phyloP scores from a whole-genome alignment of 2,329 filamentous ascomycete genomes.

The Fusarium fujikuroi region DNA sequence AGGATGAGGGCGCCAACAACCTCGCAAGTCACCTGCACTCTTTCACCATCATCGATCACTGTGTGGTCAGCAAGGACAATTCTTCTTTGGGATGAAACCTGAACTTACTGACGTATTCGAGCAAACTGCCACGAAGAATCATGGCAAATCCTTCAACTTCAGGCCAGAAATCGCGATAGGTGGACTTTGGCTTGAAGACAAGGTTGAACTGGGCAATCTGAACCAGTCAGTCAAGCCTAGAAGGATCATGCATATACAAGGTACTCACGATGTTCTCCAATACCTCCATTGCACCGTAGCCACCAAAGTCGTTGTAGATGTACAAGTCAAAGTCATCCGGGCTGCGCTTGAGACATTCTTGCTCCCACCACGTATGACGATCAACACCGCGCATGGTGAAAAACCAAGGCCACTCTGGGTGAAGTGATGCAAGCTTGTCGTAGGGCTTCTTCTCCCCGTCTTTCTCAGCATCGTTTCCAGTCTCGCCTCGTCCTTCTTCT shows the following conservation, averaged over 20 bases:
- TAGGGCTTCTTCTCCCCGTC: neutral
- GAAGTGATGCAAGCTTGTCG: slow-evolving; percentile 33
- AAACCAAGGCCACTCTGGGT: slow-evolving; percentile 29
- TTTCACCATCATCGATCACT: slow-evolving; percentile 18
- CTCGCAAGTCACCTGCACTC: slow-evolving; percentile 3
- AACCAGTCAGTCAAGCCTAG: neutral
- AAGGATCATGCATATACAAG: rapidly evolving
- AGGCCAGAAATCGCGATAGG: slow-evolving; percentile 37
- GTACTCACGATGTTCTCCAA: slow-evolving; percentile 52
- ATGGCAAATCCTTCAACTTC: slow-evolving; percentile 39
- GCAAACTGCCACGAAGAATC: neutral
- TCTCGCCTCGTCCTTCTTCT: neutral
- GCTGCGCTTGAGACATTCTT: slow-evolving; percentile 35
- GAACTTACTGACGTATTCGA: slow-evolving; percentile 20
- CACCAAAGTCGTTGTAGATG: slow-evolving; percentile 55
- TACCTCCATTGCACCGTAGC: slow-evolving; percentile 55
- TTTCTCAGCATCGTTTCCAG: neutral
- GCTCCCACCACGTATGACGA: slow-evolving; percentile 32
- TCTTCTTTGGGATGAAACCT: rapidly evolving
- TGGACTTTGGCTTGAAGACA: slow-evolving; percentile 11
- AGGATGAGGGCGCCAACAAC: slow-evolving; percentile 29
- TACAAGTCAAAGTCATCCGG: slow-evolving; percentile 56
- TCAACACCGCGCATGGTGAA: slow-evolving; percentile 32
- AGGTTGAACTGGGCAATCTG: slow-evolving; percentile 51
- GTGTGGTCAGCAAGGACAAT: neutral